Percentiles rank a stretch among this genome's conserved stretches.
Conservation (phyloP, 2,329 filamentous ascomycete species). For the Hymenoscyphus occultus region DNA sequence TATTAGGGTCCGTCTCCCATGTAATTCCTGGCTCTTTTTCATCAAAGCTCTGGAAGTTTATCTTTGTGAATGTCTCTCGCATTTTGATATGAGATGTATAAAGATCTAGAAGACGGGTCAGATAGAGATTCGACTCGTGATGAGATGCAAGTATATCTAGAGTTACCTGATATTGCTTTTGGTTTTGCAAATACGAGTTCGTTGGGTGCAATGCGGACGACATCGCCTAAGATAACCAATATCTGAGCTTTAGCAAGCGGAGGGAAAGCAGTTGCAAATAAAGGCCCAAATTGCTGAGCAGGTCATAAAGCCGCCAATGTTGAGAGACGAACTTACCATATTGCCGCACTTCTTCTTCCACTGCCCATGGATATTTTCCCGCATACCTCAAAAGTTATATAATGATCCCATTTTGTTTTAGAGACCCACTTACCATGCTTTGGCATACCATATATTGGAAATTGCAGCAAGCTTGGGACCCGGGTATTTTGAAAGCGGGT, state of each 20-base stretch:
- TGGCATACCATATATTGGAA: conserved; percentile 18
- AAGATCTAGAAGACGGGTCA: neutral
- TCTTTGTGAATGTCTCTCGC: conserved; percentile 8
- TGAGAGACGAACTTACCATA: conserved; percentile 6
- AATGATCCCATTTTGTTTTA: neutral
- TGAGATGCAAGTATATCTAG: neutral
- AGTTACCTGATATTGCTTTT: conserved; percentile 13
- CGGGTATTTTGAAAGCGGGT: conserved; percentile 19
- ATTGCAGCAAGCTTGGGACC: conserved; percentile 17
- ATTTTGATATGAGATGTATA: neutral
- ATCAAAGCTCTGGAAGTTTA: conserved; percentile 6
- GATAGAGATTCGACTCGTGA: neutral
- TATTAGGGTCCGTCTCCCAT: conserved; percentile 9
- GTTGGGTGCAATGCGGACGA: conserved; percentile 25
- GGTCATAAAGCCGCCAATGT: neutral
- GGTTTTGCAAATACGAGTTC: conserved; percentile 25
- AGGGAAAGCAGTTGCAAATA: neutral
- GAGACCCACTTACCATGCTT: conserved; percentile 8
- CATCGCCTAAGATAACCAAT: conserved; percentile 13
- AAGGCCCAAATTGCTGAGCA: conserved; percentile 15
- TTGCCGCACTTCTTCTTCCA: conserved; percentile 9
- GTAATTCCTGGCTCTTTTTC: conserved; percentile 4
- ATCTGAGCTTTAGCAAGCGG: neutral
- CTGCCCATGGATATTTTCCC: conserved; percentile 13
- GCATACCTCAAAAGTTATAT: neutral